A percentile compares a stretch with the other conserved stretches of the same genome.
Conservation (phyloP, 2,329 filamentous ascomycete genomes). For the Knoxdaviesia proteae region DNA sequence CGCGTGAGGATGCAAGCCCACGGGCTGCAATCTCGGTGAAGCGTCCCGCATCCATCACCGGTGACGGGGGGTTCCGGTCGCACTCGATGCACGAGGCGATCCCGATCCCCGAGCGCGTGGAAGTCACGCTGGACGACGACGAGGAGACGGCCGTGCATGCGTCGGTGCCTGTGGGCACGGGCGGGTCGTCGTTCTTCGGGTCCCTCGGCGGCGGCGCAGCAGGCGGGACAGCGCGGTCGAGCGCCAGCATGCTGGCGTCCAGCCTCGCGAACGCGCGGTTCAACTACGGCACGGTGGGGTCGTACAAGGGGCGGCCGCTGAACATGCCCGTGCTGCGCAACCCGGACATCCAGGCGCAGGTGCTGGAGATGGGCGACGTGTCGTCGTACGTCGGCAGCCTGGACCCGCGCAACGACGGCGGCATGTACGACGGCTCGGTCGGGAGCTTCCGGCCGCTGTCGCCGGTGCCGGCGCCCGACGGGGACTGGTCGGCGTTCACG, state of each 20-base stretch:
- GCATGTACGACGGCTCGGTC: neutral
- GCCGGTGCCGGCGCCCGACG: neutral
- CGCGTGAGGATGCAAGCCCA: no score
- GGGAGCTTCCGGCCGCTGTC: constrained; percentile 1
- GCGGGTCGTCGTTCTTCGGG: no score
- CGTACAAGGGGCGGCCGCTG: constrained; percentile 32
- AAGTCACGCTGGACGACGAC: no score
- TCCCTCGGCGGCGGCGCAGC: no score
- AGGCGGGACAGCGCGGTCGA: no score
- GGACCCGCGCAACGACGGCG: constrained; percentile 22
- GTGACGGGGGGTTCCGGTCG: neutral
- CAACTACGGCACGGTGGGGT: constrained; percentile 23
- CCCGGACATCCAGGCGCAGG: constrained; percentile 25
- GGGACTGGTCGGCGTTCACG: constrained; percentile 18
- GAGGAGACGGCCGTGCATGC: no score
- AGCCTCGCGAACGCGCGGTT: constrained; percentile 7
- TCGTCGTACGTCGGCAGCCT: constrained; percentile 31
- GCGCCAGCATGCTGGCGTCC: no score
- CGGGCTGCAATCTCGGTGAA: no score
- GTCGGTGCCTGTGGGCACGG: no score
- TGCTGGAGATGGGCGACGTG: constrained; percentile 25
- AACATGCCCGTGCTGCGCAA: constrained; percentile 29
- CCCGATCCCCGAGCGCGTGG: neutral
- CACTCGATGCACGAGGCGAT: constrained; percentile 2
- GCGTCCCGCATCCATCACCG: no score